Conservation (phyloP, 495 filamentous ascomycete genomes). For the Hypoxylon subgilvum region DNA sequence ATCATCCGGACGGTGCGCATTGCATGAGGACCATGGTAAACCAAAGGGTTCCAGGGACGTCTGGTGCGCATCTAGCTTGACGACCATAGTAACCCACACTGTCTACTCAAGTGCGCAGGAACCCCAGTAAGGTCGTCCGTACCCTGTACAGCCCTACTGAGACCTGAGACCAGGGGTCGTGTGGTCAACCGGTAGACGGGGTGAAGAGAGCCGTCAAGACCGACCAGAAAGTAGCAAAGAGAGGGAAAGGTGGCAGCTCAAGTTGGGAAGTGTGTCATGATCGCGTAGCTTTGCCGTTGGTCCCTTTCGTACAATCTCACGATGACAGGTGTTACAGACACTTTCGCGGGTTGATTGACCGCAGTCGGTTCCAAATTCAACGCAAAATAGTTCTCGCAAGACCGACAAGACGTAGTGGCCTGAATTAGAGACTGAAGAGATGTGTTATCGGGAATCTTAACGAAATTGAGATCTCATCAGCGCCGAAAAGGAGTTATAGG, state of each 20-base stretch:
- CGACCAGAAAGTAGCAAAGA: slow-evolving; percentile 3
- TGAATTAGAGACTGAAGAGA: too few relatives aligned
- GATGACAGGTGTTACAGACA: neutral
- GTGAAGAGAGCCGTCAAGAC: neutral
- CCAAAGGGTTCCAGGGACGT: slow-evolving; percentile 29
- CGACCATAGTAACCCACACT: slow-evolving; percentile 33
- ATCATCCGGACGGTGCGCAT: slow-evolving; percentile 11
- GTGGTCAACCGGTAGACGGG: neutral
- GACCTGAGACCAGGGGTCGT: too few relatives aligned
- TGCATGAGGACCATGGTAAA: slow-evolving; percentile 23
- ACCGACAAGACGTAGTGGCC: too few relatives aligned
- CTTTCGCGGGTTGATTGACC: neutral
- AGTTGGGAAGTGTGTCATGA: slow-evolving; percentile 36
- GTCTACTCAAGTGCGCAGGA: neutral
- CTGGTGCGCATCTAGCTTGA: slow-evolving; percentile 31
- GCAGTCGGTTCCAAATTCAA: neutral
- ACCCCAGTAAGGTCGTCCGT: too few relatives aligned
- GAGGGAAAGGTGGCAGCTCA: slow-evolving; percentile 7
- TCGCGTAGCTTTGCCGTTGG: slow-evolving; percentile 21
- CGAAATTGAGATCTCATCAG: slow-evolving; percentile 9
- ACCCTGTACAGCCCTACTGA: neutral
- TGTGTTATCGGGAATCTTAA: neutral
- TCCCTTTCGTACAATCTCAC: slow-evolving; percentile 3
- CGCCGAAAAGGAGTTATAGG: neutral
- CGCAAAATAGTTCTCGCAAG: too few relatives aligned